These are phyloP conservation scores for Annona squamosa DNA, from an alignment of 164 flowering plant species.

Conservation along the genomic window DNA sequence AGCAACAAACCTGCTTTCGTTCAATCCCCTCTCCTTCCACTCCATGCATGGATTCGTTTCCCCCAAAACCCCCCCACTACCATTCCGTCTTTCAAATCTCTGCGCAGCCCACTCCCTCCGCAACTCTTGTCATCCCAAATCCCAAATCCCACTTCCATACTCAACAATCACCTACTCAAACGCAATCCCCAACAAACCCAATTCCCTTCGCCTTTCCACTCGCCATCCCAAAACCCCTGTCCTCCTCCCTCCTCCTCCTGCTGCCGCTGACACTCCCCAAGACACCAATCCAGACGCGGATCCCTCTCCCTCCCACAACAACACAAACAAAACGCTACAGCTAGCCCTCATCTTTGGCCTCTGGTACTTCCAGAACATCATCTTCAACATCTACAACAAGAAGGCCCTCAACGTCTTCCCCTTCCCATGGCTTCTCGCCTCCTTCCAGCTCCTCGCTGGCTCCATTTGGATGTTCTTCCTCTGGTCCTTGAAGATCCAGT, in stretches of 20 bases:
- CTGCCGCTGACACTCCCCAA: constrained; percentile 35
- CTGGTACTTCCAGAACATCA: constrained; percentile 87
- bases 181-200: not conserved
- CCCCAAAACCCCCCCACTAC: not conserved
- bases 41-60: constrained; percentile 1
- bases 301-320: constrained; percentile 20
- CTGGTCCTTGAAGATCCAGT: constrained; percentile 72
- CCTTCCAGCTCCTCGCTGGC: constrained; percentile 72
- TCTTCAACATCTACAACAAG: constrained; percentile 89
- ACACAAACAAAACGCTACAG: constrained; percentile 35
- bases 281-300: constrained; percentile 27
- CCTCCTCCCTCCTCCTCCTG: constrained; percentile 5
- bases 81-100: not conserved
- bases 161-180: not conserved
- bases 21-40: constrained; percentile 4
- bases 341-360: constrained; percentile 67
- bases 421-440: constrained; percentile 83
- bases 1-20: constrained; percentile 9
- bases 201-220: not conserved
- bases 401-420: constrained; percentile 71
- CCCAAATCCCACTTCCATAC: not conserved
- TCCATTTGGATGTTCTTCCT: constrained; percentile 75
- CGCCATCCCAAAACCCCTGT: constrained; percentile 13
- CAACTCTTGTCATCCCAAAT: not conserved
- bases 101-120: not conserved